phyloP scores from a whole-genome alignment of 345 rosid species.

The Brassica napus region Da-Ae NC_063438.1:23890001-23890500 shows the following conservation, averaged over 20 bases:
- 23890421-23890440: constrained; percentile 37
- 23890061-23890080: constrained; percentile 50
- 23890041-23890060: constrained; percentile 47
- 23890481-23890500: constrained; percentile 45
- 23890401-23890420: constrained; percentile 20
- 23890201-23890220: constrained; percentile 53
- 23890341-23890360: constrained; percentile 27
- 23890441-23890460: constrained; percentile 42
- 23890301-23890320: constrained; percentile 34
- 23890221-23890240: constrained; percentile 46
- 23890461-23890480: constrained; percentile 35
- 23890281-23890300: not conserved
- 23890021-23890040: constrained; percentile 50
- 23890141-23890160: constrained; percentile 42
- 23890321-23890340: constrained; percentile 30
- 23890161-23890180: constrained; percentile 44
- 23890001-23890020: constrained; percentile 32
- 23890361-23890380: constrained; percentile 33
- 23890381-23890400: constrained; percentile 29
- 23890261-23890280: not conserved
- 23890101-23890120: constrained; percentile 23
- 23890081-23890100: constrained; percentile 36
- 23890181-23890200: constrained; percentile 42
- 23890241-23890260: not conserved
- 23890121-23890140: constrained; percentile 27